Percentiles rank a stretch among this genome's conserved stretches.
Evolutionary conservation across 768 basidiomycete genomes (phyloP).

Genomic region (Boletales sp.): DNA sequence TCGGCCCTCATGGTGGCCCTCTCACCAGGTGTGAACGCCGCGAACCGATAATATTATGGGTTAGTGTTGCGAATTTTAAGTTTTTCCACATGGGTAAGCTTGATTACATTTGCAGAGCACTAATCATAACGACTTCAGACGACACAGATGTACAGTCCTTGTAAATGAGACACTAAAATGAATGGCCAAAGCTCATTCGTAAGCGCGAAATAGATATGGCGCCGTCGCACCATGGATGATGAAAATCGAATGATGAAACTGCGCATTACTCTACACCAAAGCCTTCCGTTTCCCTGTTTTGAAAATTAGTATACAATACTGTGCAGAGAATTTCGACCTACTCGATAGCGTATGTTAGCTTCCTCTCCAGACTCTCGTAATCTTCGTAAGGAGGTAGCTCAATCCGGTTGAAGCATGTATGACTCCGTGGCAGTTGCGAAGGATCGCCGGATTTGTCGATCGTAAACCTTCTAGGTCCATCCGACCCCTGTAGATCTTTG

Average conservation of each 20-base stretch:
- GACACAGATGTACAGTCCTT: neutral
- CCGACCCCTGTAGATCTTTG: constrained; percentile 91
- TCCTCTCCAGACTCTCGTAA: constrained; percentile 82
- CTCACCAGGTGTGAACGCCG: neutral
- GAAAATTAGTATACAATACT: constrained; percentile 4
- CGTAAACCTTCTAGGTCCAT: constrained; percentile 89
- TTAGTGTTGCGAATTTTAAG: constrained; percentile 2
- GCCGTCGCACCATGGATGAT: neutral
- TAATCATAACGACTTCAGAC: neutral
- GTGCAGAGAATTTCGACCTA: constrained; percentile 34
- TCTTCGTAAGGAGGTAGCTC: constrained; percentile 90
- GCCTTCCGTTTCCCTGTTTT: constrained; percentile 68
- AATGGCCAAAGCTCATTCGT: neutral
- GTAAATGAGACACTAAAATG: constrained; percentile 1
- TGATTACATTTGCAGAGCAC: neutral
- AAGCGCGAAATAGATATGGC: constrained; percentile 15
- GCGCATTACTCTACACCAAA: constrained; percentile 56
- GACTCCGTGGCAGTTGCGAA: constrained; percentile 80
- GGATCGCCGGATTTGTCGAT: constrained; percentile 95
- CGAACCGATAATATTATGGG: neutral
- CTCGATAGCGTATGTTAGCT: constrained; percentile 82
- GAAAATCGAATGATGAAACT: constrained; percentile 3
- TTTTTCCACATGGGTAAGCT: neutral
- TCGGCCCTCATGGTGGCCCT: constrained; percentile 50
- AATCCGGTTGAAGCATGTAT: constrained; percentile 90